Base-by-base conservation (phyloP, 768 basidiomycete genomes). In the Russula griseocarnosa region DNA sequence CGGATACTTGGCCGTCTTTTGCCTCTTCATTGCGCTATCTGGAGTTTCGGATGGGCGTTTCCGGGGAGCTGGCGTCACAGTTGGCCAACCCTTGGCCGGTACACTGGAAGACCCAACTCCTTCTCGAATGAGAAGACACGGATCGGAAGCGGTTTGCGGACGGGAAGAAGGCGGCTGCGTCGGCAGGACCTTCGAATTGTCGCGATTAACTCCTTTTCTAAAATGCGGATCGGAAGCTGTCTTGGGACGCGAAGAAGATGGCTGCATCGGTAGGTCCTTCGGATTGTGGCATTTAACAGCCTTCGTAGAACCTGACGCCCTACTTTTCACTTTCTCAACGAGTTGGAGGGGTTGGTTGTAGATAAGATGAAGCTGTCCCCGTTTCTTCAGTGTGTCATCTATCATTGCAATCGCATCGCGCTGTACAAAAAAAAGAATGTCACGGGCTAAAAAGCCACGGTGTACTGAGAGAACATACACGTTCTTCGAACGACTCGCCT, bases 381-480 rank as follows among this genome's bases (percentile, higher is more conserved):
- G 82, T 57, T 74, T 67, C 62, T 78, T 70, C 16, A 93, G 76
- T 3, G 83, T 79, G 62, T 84, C 78, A 62, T 93, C 91, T 65
- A 93, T 91, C 7, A 83, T 83, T 30, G 75, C 73, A 55, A 93
- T 82, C 14, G 91, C 90, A 50, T 80, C 82, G 67, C 74, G 77
- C 89, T 90, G 70, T 18, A 24, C 22, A 64, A 44, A 55, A 61
- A 52, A 50, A 53, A 44, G 55, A n/a, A 57, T 68, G 57, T 58
- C 61, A 55, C 50, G 52, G 20, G 18, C n/a, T 30, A 69, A 18
- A 58, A 42, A 16, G 24, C 44, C 61, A 56, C 18, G 24, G 22
- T 52, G 18, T 50, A 62, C 53, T 13, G 18, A 20, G 22, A 61
- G 3, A 28, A 75, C 77, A 68, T 73, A 89, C 90, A 69, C 88